Evolutionary conservation across 2,329 filamentous ascomycete species (phyloP), one percentile per base, ranked within the genome.

Genomic region (Ophiosphaerella herpotricha): DNA sequence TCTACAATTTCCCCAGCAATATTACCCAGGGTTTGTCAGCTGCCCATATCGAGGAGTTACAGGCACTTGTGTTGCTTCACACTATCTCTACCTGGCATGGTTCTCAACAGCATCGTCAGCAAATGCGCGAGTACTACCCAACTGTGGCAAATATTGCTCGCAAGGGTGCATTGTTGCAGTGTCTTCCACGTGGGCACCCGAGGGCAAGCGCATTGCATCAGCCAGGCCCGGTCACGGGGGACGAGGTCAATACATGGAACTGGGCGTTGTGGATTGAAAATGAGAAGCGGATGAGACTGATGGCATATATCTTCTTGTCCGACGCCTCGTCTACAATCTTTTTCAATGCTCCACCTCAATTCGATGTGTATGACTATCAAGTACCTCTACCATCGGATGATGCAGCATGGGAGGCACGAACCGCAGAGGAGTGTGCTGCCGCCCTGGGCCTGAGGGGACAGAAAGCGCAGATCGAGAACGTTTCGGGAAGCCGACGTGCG

Each of bases 371-470:
- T 31, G 86, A 90, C 58, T 78, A 90, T 43, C 78, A 79, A 26
- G 70, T 90, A 33, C 86, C 87, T n/a, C 74, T 91, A 5, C 88
- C 88, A 7, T 81, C 83, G 12, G 87, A 91, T 60, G 88, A 91
- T 69, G 85, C 85, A 13, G 84, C 85, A 2, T 91, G 88, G 87
- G 87, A 90, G 59, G 87, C 88, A 4, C 76, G 74, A 29, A 81
- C 78, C 34, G 71, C 77, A 5, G 70, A 79, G 13, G 81, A 85
- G 33, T 91, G 87, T 66, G 85, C 84, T 18, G 78, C 83, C 55
- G 84, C 86, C 6, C 74, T 91, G 3, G 86, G 87, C 4, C 70
- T 91, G 1, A 77, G 82, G 48, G 87, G 87, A 3, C 68, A 78
- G 1, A 75, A 79, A 11, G 77, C 79, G 16, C 84, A 86, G 36